Evolutionary conservation across 2,329 filamentous ascomycete genomes (phyloP).

Genomic region (Hymenoscyphus infarciens): DNA sequence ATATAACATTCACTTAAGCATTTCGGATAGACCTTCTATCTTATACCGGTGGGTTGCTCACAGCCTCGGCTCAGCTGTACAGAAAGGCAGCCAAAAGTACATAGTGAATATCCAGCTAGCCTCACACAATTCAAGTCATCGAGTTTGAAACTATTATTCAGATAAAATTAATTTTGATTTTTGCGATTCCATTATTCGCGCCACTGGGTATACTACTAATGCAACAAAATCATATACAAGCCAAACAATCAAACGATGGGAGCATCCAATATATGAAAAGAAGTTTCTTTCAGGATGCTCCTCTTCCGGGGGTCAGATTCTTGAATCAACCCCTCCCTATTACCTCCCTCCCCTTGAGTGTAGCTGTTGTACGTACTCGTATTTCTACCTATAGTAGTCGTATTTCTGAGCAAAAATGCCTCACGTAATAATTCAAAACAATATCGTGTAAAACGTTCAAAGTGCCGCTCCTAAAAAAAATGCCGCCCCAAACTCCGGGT

Average conservation of each 20-base stretch:
- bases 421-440: conserved; percentile 25
- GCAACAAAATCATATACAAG: conserved; percentile 33
- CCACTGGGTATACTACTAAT: conserved; percentile 33
- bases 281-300: conserved; percentile 6
- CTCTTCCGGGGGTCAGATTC: background rate
- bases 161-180: background rate
- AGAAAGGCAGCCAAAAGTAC: background rate
- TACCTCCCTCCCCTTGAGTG: background rate
- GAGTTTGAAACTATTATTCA: too few species aligned
- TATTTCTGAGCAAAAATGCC: conserved; percentile 20
- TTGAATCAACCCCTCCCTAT: background rate
- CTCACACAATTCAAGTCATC: background rate
- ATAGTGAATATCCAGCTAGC: background rate
- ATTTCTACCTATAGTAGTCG: conserved; percentile 17
- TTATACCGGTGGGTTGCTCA: background rate
- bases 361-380: conserved; percentile 11
- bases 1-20: background rate
- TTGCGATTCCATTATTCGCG: conserved; percentile 25
- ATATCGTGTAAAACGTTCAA: conserved; percentile 29
- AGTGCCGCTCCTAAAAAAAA: conserved; percentile 26
- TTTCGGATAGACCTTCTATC: background rate
- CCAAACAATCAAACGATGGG: conserved; percentile 12
- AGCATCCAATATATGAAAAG: conserved; percentile 22
- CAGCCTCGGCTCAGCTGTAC: background rate
- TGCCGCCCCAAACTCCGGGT: conserved; percentile 29